Percentiles rank a stretch among this genome's conserved stretches.
These are phyloP conservation scores for Cornus suecica DNA, from an alignment of 148 eudicot species.

Conservation along the genomic window DNA sequence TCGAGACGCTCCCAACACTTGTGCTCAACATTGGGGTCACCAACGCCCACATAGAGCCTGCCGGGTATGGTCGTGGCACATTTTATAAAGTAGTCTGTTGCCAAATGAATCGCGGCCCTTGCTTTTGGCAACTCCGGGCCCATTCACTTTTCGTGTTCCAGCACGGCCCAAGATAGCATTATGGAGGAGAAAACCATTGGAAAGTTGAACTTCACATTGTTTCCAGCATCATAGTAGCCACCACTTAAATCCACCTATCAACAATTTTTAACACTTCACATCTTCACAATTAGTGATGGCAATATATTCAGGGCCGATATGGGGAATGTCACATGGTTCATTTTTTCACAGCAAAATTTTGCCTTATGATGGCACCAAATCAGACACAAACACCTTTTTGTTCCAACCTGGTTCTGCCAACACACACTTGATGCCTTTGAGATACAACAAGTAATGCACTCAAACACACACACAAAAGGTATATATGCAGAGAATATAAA, in stretches of 20 bases:
- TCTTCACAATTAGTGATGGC: too few species aligned
- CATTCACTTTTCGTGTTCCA: constrained; percentile 63
- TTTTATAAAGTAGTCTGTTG: constrained; percentile 73
- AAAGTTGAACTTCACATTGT: constrained; percentile 85
- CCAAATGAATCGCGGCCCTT: constrained; percentile 71
- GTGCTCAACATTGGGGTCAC: constrained; percentile 85
- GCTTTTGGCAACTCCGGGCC: constrained; percentile 45
- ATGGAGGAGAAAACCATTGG: constrained; percentile 91
- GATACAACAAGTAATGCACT: too few species aligned
- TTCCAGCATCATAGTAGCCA: constrained; percentile 97
- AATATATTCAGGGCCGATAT: too few species aligned
- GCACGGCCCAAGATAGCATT: constrained; percentile 57
- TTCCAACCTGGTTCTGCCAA: too few species aligned
- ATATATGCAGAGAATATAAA: too few species aligned
- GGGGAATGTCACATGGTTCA: too few species aligned
- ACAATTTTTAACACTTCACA: not conserved
- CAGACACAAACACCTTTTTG: too few species aligned
- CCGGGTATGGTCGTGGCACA: constrained; percentile 76
- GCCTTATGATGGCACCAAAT: too few species aligned
- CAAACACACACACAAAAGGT: too few species aligned
- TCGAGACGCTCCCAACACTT: constrained; percentile 92
- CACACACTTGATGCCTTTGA: too few species aligned
- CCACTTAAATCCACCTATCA: constrained; percentile 77
- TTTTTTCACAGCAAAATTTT: too few species aligned
- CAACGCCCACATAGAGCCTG: constrained; percentile 79